phyloP scores from a whole-genome alignment of 2,329 filamentous ascomycete genomes.

The Botrytis galanthina region DNA sequence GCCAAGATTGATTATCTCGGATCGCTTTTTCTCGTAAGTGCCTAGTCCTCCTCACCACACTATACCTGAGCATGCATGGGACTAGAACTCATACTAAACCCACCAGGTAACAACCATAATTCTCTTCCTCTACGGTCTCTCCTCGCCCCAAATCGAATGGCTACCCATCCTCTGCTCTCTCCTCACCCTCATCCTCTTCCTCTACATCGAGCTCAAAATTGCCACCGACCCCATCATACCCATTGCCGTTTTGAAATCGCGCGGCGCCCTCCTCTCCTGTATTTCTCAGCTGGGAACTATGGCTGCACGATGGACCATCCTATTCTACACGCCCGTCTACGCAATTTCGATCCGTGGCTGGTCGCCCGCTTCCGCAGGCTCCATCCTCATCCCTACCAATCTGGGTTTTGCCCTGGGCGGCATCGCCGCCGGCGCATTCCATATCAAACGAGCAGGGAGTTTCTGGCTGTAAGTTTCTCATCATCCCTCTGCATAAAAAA shows the following conservation, averaged over 20 bases:
- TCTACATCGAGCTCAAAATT: slow-evolving; percentile 61
- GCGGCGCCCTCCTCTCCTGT: slow-evolving; percentile 70
- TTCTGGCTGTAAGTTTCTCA: slow-evolving; percentile 58
- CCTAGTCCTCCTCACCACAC: not conserved
- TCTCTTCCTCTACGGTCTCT: slow-evolving; percentile 69
- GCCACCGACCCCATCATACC: slow-evolving; percentile 73
- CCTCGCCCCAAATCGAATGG: slow-evolving; percentile 59
- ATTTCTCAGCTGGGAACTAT: slow-evolving; percentile 74
- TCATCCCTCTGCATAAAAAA: not conserved
- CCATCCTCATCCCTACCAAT: slow-evolving; percentile 79
- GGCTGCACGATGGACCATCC: slow-evolving; percentile 74
- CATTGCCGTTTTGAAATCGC: slow-evolving; percentile 64
- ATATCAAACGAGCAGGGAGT: slow-evolving; percentile 69
- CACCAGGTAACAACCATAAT: slow-evolving; percentile 63
- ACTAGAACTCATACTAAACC: slow-evolving; percentile 24
- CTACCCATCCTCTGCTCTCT: slow-evolving; percentile 60
- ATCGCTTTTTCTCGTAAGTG: slow-evolving; percentile 59
- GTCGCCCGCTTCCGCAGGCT: slow-evolving; percentile 66
- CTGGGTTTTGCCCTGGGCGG: slow-evolving; percentile 74
- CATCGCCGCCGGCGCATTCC: slow-evolving; percentile 69
- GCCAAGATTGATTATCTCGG: slow-evolving; percentile 72
- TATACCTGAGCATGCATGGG: not conserved
- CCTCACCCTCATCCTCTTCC: slow-evolving; percentile 50
- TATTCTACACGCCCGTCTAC: slow-evolving; percentile 80
- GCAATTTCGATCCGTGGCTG: slow-evolving; percentile 73